Evolutionary conservation across 805 yeast species (phyloP).

Genomic region (Grigorovia humatica): DNA sequence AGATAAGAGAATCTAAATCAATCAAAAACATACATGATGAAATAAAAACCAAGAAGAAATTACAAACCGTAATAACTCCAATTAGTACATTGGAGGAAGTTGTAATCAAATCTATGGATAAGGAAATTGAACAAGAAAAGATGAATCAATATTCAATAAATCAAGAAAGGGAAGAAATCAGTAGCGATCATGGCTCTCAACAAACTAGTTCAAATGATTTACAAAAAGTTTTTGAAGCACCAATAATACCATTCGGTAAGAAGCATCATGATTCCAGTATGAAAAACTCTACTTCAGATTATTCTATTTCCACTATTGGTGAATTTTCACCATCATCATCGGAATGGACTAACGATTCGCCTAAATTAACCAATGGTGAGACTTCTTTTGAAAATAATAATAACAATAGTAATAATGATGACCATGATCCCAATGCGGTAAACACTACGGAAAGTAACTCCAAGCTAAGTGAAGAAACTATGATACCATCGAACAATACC

Average conservation of each 20-base stretch:
- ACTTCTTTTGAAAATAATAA: neutral
- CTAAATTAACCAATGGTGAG: conserved; percentile 14
- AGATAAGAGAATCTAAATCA: conserved; percentile 11
- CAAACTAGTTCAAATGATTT: conserved; percentile 11
- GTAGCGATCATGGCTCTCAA: neutral
- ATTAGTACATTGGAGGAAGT: neutral
- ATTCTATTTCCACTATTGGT: conserved; percentile 34
- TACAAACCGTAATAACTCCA: neutral
- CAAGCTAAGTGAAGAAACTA: neutral
- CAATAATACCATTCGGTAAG: conserved; percentile 20
- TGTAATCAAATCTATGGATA: neutral
- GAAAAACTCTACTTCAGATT: conserved; percentile 26
- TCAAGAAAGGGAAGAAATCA: neutral
- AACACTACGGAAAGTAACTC: neutral
- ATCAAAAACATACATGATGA: conserved; percentile 4
- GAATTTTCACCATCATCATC: conserved; percentile 39
- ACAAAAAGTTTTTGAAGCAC: conserved; percentile 21
- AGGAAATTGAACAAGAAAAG: conserved; percentile 5
- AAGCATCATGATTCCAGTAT: conserved; percentile 8
- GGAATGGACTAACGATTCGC: conserved; percentile 34
- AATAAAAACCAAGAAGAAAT: neutral
- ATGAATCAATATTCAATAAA: neutral
- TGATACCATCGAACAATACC: conserved; percentile 32
- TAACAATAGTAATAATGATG: neutral
- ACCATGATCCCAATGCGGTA: too few relatives aligned